Evolutionary conservation across 2,329 filamentous ascomycete genomes (phyloP), one percentile per base, ranked within the genome.

Genomic region (Biscogniauxia sp.): DNA sequence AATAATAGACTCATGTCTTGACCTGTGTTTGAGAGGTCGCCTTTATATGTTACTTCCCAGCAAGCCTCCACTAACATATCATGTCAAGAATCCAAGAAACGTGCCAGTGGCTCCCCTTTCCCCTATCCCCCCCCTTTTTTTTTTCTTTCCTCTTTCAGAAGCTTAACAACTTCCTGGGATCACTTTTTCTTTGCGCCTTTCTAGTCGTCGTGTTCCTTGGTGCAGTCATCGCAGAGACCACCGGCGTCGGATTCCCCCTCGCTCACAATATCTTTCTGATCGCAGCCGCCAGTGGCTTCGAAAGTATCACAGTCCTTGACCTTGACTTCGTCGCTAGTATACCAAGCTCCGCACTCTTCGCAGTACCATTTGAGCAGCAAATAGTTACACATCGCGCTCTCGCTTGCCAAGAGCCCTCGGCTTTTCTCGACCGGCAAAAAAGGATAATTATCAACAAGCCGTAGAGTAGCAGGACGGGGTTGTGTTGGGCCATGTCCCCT

Each of bases 291-390:
- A 6, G 49, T 68, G 20, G 55, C 56, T 32, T 59, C 52, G 53
- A 68, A 71, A n/a, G 52, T 58, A 25, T 67, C 65, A 56, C 70
- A 73, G 53, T 73, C 69, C 55, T 61, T 58, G 9, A 67, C 57
- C 59, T 69, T 71, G 62, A 73, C 70, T 61, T 69, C 68, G 63
- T 73, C 70, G 57, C 70, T 73, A 6, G 70, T 73, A 60, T 73
- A 73, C 70, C 70, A 73, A 60, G 70, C 70, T 59, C 70, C 70
- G 41, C 70, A 73, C 51, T 69, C 68, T 52, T 72, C 69, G 56
- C 70, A 73, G 62, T 72, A 73, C 70, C 70, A 73, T 62, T 70
- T 72, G 5, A 72, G 61, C 37, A 70, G 55, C 69, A 72, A 67
- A 52, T 71, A 72, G 32, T 63, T 62, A 54, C 70, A 72, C 70